Percentiles rank a stretch among this genome's conserved stretches.
Conservation (phyloP, 805 yeast species). For the Zygosaccharomyces bisporus region DNA sequence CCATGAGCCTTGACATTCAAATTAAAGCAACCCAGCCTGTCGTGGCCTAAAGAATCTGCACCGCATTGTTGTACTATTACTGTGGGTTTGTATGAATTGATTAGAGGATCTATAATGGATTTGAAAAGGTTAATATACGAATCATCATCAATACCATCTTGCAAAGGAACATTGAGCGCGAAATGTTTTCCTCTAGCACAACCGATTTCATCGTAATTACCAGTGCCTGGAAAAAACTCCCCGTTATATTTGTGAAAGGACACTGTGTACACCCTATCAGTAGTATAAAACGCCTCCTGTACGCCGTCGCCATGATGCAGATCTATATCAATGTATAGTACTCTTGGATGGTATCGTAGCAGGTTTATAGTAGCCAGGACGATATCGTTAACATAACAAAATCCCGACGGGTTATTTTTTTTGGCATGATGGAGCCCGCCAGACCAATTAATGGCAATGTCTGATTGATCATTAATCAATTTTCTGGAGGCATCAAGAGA, state of each 20-base stretch:
- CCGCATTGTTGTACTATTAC: constrained; percentile 98
- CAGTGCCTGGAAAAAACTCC: constrained; percentile 92
- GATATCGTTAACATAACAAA: constrained; percentile 87
- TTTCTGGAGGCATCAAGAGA: constrained; percentile 87
- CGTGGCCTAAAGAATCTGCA: constrained; percentile 95
- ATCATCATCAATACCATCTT: constrained; percentile 92
- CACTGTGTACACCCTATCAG: constrained; percentile 87
- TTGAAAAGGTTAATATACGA: constrained; percentile 45
- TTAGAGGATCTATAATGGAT: constrained; percentile 85
- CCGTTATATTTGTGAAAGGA: constrained; percentile 88
- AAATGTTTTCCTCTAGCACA: constrained; percentile 81
- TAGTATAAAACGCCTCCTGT: constrained; percentile 88
- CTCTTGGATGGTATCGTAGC: constrained; percentile 79
- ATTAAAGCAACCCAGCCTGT: constrained; percentile 92
- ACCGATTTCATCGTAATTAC: constrained; percentile 79
- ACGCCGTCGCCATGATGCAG: constrained; percentile 96
- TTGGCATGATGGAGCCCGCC: constrained; percentile 95
- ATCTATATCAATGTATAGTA: constrained; percentile 82
- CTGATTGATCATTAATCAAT: constrained; percentile 75
- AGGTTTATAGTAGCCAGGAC: constrained; percentile 79
- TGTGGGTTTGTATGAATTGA: constrained; percentile 83
- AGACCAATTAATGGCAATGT: constrained; percentile 88
- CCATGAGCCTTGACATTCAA: constrained; percentile 93
- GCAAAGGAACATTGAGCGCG: constrained; percentile 78
- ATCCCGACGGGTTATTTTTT: constrained; percentile 84